Evolutionary conservation across 495 filamentous ascomycete species (phyloP), one percentile per base, ranked within the genome.

Genomic region (Penicillium lividum): DNA sequence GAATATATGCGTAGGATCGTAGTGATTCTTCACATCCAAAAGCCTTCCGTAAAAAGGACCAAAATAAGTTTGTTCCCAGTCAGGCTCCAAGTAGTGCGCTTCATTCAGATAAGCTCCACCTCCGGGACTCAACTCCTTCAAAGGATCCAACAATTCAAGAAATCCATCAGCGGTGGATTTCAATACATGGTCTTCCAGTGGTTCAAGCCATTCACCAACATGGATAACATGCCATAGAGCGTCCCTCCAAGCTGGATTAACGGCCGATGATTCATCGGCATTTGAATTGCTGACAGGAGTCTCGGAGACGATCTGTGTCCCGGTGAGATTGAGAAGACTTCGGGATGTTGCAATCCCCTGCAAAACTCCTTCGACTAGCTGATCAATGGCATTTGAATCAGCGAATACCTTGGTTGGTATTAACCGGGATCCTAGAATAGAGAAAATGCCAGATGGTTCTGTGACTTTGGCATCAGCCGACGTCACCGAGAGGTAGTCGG

Each of bases 21-120:
- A 78, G 58, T 74, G 68, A 34, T 73, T 62, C 74, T 84, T 83
- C 29, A 83, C 66, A 36, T 59, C 43, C 5, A 76, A 59, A 53
- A 85, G 66, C 16, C 70, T 62, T 10, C 58, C 62, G 63, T 86
- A 86, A 27, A 81, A 64, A n/a, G 43, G 48, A 0, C 83, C 85
- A 48, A 76, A 88, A 65, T 82, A 88, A 0, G 78, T 79, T 49
- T 76, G 66, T 34, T 83, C 79, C 71, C 80, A 87, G 29, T 84
- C 66, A 1, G 84, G 83, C 64, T 86, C 82, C 59, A 79, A 68
- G 9, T 79, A 67, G 59, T 85, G 77, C 16, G 36, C 66, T 46
- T 68, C 66, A 29, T 68, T 68, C 16, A 61, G 11, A 51, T 65
- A 65, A 11, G 44, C 46, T 9, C 66, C 62, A 25, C 65, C 61